A percentile compares a stretch with the other conserved stretches of the same genome.
Evolutionary conservation across 1,284 basidiomycete species (phyloP).

Genomic region (Boletellus deceptivus): DNA sequence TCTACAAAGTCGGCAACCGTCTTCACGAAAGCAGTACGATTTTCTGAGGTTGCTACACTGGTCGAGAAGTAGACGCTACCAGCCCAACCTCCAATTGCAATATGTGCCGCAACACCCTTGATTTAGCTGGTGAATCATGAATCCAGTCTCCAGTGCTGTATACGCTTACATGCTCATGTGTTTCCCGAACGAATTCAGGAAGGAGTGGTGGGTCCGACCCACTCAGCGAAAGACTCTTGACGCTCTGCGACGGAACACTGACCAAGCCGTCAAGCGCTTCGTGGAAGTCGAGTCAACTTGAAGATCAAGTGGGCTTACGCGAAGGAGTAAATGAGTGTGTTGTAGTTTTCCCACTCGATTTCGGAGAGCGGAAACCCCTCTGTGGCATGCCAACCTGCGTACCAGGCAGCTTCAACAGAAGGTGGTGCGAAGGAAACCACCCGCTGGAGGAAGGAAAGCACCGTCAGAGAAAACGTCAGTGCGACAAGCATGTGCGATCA

Average conservation of each 20-base stretch:
- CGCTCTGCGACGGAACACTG: slow-evolving; percentile 40
- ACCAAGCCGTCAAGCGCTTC: background rate
- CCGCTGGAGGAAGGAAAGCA: slow-evolving; percentile 10
- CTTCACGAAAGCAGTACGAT: slow-evolving; percentile 65
- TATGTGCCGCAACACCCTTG: slow-evolving; percentile 62
- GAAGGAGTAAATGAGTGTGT: slow-evolving; percentile 51
- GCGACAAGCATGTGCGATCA: slow-evolving; percentile 11
- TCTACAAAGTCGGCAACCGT: slow-evolving; percentile 60
- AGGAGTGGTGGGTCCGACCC: slow-evolving; percentile 40
- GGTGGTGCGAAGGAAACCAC: background rate
- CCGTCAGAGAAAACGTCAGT: slow-evolving; percentile 2
- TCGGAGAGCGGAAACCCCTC: slow-evolving; percentile 39
- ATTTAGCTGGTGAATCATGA: background rate
- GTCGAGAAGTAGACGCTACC: slow-evolving; percentile 70
- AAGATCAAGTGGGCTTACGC: slow-evolving; percentile 12
- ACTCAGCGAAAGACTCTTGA: slow-evolving; percentile 40
- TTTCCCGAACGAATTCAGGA: slow-evolving; percentile 50
- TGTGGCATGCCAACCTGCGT: slow-evolving; percentile 45
- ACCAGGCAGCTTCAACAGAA: slow-evolving; percentile 27
- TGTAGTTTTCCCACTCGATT: slow-evolving; percentile 52
- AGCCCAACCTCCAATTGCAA: slow-evolving; percentile 86
- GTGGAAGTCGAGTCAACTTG: background rate
- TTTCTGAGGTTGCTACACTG: slow-evolving; percentile 56
- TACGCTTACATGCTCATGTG: slow-evolving; percentile 43
- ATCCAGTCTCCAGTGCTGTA: background rate